Evolutionary conservation across 306 rosid genomes (phyloP), one percentile per base, ranked within the genome.

Genomic region (Betula pendula): DNA sequence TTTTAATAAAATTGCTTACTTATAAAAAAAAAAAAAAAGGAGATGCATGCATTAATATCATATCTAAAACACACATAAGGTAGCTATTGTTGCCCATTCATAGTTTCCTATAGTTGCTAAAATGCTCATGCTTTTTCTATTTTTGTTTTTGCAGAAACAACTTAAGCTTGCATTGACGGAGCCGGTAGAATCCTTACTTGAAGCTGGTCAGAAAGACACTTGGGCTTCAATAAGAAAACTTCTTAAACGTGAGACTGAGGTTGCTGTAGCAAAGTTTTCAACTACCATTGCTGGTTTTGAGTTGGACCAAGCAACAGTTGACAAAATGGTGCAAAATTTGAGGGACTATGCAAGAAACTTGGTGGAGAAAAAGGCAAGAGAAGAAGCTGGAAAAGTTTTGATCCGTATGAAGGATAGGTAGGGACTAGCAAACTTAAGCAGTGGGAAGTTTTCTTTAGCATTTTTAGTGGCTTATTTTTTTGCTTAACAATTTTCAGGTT

Each of bases 351-450:
- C 93, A 59, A 89, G 91, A 88, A 85, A 83, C 69, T 56, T 94
- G 77, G 97, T 94, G 51, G 95, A 90, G 77, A 84, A 71, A 70
- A 94, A 87, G 80, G 96, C 91, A 85, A 83, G 90, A 79, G 96
- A 90, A 79, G 98, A 89, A 83, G 91, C 96, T 75, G 92, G 90
- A 49, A 90, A 88, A 77, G 86, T 84, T 81, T 79, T 92, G 85
- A 88, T 89, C 75, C 89, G 75, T 84, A 94, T 94, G 96, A 94
- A 94, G 85, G 97, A 94, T 82, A 87, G 95, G 97, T 94, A 88
- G 49, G 12, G 12, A 11, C 49, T 45, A 45, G 79, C 35, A 38
- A 38, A 50, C 40, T 80, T 42, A 43, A 67, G 29, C 13, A 40
- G n/a, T 33, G 6, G 27, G 50, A 17, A 35, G 15, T 69, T 42